phyloP scores from a whole-genome alignment of 768 basidiomycete species.

The Boletus pseudo-olivaceus region DNA sequence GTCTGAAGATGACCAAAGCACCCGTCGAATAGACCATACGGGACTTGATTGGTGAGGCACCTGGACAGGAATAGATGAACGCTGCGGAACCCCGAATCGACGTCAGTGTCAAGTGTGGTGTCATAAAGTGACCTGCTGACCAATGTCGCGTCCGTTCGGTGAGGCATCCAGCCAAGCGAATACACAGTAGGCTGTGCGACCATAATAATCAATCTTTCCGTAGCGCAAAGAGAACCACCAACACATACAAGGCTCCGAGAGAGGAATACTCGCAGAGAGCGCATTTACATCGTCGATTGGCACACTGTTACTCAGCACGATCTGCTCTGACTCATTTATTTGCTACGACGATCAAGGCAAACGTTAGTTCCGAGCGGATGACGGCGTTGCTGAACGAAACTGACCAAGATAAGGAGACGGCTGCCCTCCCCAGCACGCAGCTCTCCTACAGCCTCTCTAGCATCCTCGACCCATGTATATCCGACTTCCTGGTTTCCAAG shows the following conservation, averaged over 20 bases:
- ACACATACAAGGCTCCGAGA: constrained; percentile 51
- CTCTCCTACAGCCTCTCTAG: constrained; percentile 58
- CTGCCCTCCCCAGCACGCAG: constrained; percentile 48
- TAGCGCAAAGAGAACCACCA: not conserved
- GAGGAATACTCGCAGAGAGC: constrained; percentile 49
- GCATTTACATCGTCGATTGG: constrained; percentile 39
- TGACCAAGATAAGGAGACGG: constrained; percentile 63
- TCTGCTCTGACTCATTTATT: constrained; percentile 64
- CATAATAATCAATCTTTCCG: not conserved
- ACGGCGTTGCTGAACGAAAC: constrained; percentile 14
- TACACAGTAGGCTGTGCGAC: constrained; percentile 49
- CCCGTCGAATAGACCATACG: constrained; percentile 89
- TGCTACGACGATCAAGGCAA: constrained; percentile 39
- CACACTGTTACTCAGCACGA: constrained; percentile 44
- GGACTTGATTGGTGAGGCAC: constrained; percentile 72
- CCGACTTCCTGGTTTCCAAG: constrained; percentile 55
- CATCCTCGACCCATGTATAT: constrained; percentile 64
- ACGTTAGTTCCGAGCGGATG: not conserved
- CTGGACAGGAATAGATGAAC: constrained; percentile 92
- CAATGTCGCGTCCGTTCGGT: constrained; percentile 52
- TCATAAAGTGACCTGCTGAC: constrained; percentile 36
- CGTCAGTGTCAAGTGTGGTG: not conserved
- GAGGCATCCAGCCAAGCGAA: constrained; percentile 59
- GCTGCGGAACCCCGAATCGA: constrained; percentile 39
- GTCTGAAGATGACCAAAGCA: constrained; percentile 50